Base-by-base conservation (phyloP, 805 yeast genomes). In the Ogataea paraovalis region DNA sequence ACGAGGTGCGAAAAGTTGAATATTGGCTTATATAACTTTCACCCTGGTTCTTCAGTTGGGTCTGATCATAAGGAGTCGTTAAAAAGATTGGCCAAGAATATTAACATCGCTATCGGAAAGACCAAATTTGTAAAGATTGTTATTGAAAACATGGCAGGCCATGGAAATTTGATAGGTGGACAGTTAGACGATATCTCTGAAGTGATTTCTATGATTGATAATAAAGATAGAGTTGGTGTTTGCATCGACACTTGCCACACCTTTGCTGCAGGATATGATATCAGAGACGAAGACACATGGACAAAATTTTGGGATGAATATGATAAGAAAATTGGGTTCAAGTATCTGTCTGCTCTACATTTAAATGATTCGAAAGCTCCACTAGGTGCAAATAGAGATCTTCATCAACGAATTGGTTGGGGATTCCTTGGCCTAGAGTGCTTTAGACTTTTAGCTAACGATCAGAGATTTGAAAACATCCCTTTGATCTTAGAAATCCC, bases 71-170 rank as follows among this genome's bases (percentile, higher is more conserved):
- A 66, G 4, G 77, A 71, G 18, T 89, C 95, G 1, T 67, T 91
- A 34, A 68, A 67, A 44, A 79, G 82, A 48, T 70, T 94, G 53
- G 98, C 98, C 0, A 72, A 73, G 21, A 85, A 85, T 55, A 83
- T 94, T 53, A 92, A 94, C 64, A 74, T 69, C 41, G 97, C 96
- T 4, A 83, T 87, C 42, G 66, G 67, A 22, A 81, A 80, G 47
- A 94, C 99, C 0, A 58, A 69, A 6, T 84, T 80, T 61, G 98
- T 94, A 28, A 91, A 85, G 59, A 82, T 94, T 39, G 95, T 94
- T 12, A 74, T 94, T 49, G 99, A 94, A 61, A 94, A 92, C 61
- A 94, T 94, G 99, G 97, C 99, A 1, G 99, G 99, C 9, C 95
- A 89, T 57, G 97, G 96, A 2, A 85, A 87, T 52, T 75, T 92